phyloP scores from a whole-genome alignment of 2,329 filamentous ascomycete species.

The Fusarium kyushuense region DNA sequence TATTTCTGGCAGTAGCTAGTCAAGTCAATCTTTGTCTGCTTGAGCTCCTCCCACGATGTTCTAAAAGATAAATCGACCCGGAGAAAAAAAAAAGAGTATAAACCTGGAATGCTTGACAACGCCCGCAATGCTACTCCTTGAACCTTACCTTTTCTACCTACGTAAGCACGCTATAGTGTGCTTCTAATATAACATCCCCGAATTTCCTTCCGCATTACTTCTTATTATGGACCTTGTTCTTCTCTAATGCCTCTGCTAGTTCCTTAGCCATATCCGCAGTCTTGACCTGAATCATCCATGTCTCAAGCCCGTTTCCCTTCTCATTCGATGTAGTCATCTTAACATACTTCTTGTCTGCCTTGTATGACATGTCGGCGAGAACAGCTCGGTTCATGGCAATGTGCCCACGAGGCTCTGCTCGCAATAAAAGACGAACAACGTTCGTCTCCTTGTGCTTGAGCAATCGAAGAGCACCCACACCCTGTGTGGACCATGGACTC shows the following conservation, averaged over 20 bases:
- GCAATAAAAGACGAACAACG: conserved; percentile 75
- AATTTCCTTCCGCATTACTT: conserved; percentile 51
- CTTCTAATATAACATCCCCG: conserved; percentile 44
- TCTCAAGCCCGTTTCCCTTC: conserved; percentile 70
- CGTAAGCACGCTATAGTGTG: conserved; percentile 37
- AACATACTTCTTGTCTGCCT: conserved; percentile 69
- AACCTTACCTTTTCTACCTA: conserved; percentile 50
- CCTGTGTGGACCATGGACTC: conserved; percentile 75
- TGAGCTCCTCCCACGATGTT: conserved; percentile 23
- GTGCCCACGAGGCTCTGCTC: conserved; percentile 80
- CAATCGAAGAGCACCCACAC: conserved; percentile 77
- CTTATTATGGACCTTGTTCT: conserved; percentile 69
- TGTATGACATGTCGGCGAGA: conserved; percentile 72
- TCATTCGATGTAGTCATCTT: conserved; percentile 69
- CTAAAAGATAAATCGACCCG: conserved; percentile 7
- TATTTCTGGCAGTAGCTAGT: conserved; percentile 40
- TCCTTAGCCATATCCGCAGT: conserved; percentile 68
- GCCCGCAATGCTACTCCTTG: conserved; percentile 41
- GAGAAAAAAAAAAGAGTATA: conserved; percentile 21
- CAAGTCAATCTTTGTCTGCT: conserved; percentile 42
- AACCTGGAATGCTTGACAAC: conserved; percentile 43
- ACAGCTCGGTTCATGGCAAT: conserved; percentile 78
- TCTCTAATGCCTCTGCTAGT: conserved; percentile 64
- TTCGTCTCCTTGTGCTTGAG: conserved; percentile 79
- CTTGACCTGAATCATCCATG: conserved; percentile 79